Percentiles rank a stretch among this genome's conserved stretches.
Evolutionary conservation across 495 filamentous ascomycete genomes (phyloP).

Genomic region (Penicillium manginii): DNA sequence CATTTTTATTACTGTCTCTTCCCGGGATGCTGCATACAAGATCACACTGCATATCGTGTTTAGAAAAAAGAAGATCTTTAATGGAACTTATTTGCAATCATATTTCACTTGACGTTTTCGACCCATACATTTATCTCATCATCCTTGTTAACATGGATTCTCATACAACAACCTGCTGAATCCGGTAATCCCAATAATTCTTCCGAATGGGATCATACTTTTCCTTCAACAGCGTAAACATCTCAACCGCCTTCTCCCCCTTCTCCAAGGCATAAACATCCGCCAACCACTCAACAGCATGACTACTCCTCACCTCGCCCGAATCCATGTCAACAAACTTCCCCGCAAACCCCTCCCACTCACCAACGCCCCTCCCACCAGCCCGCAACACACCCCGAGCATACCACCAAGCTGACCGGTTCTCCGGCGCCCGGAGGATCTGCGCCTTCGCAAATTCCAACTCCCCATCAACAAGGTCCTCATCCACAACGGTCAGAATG

Average conservation of each 20-base stretch:
- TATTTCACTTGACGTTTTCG: background rate
- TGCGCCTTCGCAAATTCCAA: conserved; percentile 69
- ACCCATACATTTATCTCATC: background rate
- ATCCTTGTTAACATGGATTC: background rate
- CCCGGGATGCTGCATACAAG: conserved; percentile 9
- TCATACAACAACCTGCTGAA: conserved; percentile 32
- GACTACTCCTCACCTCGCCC: conserved; percentile 65
- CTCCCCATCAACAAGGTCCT: conserved; percentile 73
- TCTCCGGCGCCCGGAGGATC: conserved; percentile 83
- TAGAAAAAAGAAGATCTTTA: conserved; percentile 13
- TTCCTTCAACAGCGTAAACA: conserved; percentile 72
- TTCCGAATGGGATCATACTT: conserved; percentile 89
- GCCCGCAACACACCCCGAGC: conserved; percentile 74
- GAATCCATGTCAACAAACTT: conserved; percentile 59
- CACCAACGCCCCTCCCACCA: conserved; percentile 56
- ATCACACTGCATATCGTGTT: conserved; percentile 2
- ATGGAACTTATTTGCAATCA: background rate
- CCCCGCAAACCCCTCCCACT: conserved; percentile 65
- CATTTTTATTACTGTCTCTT: conserved; percentile 5
- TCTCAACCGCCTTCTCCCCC: conserved; percentile 45
- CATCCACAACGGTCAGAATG: conserved; percentile 50
- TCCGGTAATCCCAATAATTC: conserved; percentile 90
- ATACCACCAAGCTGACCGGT: conserved; percentile 92
- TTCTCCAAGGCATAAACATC: conserved; percentile 73
- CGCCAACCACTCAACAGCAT: conserved; percentile 89